Base-by-base conservation (phyloP, 2,329 filamentous ascomycete genomes). In the Sphaerulina vaccinii region DNA sequence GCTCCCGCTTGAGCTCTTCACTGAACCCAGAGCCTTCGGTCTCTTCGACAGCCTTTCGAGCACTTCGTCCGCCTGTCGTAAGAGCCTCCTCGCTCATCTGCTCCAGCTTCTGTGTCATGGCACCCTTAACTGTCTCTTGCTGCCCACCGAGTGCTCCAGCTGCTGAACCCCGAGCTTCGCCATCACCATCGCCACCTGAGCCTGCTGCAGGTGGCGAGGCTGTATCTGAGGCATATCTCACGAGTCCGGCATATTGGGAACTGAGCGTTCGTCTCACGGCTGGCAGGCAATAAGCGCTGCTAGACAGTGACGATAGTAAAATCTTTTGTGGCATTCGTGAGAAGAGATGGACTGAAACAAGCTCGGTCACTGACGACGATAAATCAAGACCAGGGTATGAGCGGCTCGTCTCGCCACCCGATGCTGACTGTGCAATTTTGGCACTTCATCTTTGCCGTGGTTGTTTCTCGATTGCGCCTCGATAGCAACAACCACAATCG, bases 81-180 rank as follows among this genome's bases (percentile, higher is more conserved):
- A 85, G 68, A 13, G 74, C 74, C 56, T 84, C 77, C 56, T 85
- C 81, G 37, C 78, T 82, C 80, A 86, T 79, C 52, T 80, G 74
- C 3, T 76, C 74, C 51, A 85, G 67, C 15, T 81, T 74, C 15
- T 79, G 71, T 2, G 79, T 78, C 76, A 85, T 79, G 16, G 82
- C 81, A 5, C 81, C 80, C 52, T 77, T 68, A 48, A 75, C 68
- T 38, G 72, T 57, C 5, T 62, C 58, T 21, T 19, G 38, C 11
- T 29, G 35, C n/a, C n/a, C n/a, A n/a, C n/a, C n/a, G n/a, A n/a
- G n/a, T n/a, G n/a, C n/a, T n/a, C n/a, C n/a, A n/a, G n/a, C n/a
- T 16, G 29, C 44, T 15, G 24, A 7, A 33, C 16, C 7, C 13
- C 18, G 45, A n/a, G 36, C 13, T 11, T 15, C 50, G 33, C 50